Conservation (phyloP, 2,329 filamentous ascomycete genomes). For the Aspergillus calidoustus region DNA sequence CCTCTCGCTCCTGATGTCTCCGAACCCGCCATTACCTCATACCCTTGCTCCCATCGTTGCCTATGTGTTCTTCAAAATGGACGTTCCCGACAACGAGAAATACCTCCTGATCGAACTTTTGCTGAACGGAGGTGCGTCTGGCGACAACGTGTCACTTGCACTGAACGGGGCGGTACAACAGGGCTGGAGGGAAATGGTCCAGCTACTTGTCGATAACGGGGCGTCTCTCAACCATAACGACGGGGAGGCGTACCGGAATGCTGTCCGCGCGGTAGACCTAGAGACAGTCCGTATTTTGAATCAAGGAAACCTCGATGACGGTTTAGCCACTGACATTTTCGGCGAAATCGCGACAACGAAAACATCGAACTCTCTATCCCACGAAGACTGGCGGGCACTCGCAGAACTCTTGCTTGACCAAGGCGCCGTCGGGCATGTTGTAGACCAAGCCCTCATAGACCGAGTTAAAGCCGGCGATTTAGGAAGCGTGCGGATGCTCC, state of each 20-base stretch:
- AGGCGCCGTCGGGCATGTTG: conserved; percentile 5
- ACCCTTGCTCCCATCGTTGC: conserved; percentile 12
- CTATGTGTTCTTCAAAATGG: conserved; percentile 13
- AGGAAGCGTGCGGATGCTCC: conserved; percentile 1
- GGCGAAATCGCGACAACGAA: conserved; percentile 6
- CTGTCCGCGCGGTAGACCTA: conserved; percentile 10
- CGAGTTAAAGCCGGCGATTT: conserved; percentile 8
- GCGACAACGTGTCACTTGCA: conserved; percentile 11
- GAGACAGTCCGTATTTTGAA: conserved; percentile 6
- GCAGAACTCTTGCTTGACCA: conserved; percentile 9
- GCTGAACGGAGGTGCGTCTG: conserved; percentile 8
- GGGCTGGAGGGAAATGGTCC: conserved; percentile 5
- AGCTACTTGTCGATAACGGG: conserved; percentile 14
- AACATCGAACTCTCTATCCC: conserved; percentile 1
- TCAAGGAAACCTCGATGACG: not conserved
- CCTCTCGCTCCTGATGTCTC: conserved; percentile 12
- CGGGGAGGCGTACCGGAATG: conserved; percentile 10
- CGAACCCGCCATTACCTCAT: conserved; percentile 4
- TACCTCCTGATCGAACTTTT: conserved; percentile 11
- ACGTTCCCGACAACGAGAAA: conserved; percentile 6
- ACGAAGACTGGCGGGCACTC: conserved; percentile 8
- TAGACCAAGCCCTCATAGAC: conserved; percentile 10
- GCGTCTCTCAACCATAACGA: conserved; percentile 12
- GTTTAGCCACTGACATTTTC: conserved; percentile 11
- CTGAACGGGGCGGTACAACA: conserved; percentile 7